Evolutionary conservation across 108 stramenopile genomes (phyloP), one percentile per base, ranked within the genome.

Genomic region (Cyclotella sp.): DNA sequence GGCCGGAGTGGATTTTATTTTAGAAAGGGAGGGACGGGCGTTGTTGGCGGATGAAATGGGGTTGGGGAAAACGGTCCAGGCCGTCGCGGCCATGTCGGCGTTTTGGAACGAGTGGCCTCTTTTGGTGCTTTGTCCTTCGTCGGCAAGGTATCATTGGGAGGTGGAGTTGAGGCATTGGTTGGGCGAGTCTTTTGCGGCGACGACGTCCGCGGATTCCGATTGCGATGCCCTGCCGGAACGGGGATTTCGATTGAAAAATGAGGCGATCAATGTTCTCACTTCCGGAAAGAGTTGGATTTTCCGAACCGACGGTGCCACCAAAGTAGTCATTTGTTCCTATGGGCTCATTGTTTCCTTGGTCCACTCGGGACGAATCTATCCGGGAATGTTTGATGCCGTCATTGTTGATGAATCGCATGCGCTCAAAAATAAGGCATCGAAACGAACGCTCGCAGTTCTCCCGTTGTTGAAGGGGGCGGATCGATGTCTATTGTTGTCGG

Each of bases 331-430:
- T 45, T 89, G 88, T 57, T 93, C 93, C n/a, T 90, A 90, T 42
- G 91, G 93, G 24, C 83, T 96, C 26, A 92, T 88, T 28, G 86
- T 92, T 2, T 69, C 85, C 21, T 83, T 96, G 19, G 79, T 85
- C 3, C 81, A 85, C 28, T 75, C 76, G 1, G 62, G 73, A 28
- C 72, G 78, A 39, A 79, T 96, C 3, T 34, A 15, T 18, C 82
- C 84, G 0, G 91, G 91, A 15, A 70, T 91, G 74, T 98, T 98
- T 75, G 59, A 84, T 52, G 89, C 93, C 44, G 86, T 94, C 22
- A 93, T 98, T 66, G 95, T 97, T 11, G 99, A 99, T 79, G 99
- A 99, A 78, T 89, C 87, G 26, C 99, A 99, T 79, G 96, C 92
- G 85, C 85, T 99, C 24, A 97, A 97, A 72, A 97, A 91, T 57